phyloP scores from a whole-genome alignment of 1,139 yeast genomes.

The Pichia sp. region DNA sequence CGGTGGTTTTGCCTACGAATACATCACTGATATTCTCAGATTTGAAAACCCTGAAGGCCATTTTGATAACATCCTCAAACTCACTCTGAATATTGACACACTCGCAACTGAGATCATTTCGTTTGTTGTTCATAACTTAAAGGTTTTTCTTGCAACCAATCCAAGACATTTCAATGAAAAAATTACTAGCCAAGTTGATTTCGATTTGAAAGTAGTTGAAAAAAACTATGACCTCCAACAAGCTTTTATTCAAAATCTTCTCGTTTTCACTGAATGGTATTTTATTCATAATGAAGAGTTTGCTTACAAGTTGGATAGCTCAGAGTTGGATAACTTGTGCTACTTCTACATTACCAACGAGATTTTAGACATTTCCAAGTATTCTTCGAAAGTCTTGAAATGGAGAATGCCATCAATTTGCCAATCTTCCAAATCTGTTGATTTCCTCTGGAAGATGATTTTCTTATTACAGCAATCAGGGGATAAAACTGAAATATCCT shows the following conservation, averaged over 20 bases:
- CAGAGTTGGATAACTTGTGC: conserved; percentile 23
- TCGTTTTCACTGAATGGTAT: conserved; percentile 18
- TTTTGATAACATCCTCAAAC: conserved; percentile 10
- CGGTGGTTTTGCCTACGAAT: conserved; percentile 19
- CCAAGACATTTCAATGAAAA: conserved; percentile 13
- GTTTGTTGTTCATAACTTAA: conserved; percentile 5
- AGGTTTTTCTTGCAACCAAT: conserved; percentile 5
- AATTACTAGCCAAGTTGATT: background rate
- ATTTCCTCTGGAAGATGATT: conserved; percentile 39
- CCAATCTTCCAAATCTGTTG: conserved; percentile 19
- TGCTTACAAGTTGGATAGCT: background rate
- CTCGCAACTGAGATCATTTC: conserved; percentile 9
- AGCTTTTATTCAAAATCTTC: conserved; percentile 6
- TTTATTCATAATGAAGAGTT: conserved; percentile 14
- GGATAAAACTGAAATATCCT: conserved; percentile 30
- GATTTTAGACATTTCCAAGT: conserved; percentile 29
- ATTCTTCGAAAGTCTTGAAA: conserved; percentile 33
- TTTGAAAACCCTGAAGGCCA: conserved; percentile 1
- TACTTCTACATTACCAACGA: conserved; percentile 28
- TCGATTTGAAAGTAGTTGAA: background rate
- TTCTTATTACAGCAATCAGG: conserved; percentile 28
- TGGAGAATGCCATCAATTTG: conserved; percentile 38
- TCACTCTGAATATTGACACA: conserved; percentile 9
- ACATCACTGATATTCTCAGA: conserved; percentile 12
- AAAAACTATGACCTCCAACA: conserved; percentile 6